These are phyloP conservation scores for Colletotrichum eremochloae DNA, from an alignment of 2,329 filamentous ascomycete genomes.

Conservation along the genomic window DNA sequence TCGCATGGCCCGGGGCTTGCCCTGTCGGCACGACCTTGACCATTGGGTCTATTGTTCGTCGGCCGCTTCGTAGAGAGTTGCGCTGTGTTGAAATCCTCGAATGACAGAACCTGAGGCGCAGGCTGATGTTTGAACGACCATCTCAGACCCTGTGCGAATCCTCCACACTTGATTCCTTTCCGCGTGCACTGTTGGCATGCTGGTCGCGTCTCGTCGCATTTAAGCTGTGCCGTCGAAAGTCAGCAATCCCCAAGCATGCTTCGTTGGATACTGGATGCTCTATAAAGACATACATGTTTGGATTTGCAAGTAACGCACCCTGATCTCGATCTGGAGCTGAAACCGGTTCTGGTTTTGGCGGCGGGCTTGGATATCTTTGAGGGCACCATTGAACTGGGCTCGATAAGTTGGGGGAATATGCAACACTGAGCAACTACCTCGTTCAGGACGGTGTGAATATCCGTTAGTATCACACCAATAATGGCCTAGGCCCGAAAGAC, in stretches of 20 bases:
- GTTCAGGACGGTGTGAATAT: neutral
- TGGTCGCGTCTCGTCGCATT: constrained; percentile 51
- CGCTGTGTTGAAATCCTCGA: constrained; percentile 6
- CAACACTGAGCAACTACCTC: neutral
- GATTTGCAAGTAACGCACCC: constrained; percentile 51
- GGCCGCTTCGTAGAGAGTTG: neutral
- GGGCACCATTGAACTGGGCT: constrained; percentile 27
- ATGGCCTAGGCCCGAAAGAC: no score
- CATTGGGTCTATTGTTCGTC: neutral
- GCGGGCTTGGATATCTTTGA: constrained; percentile 20
- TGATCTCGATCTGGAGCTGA: constrained; percentile 47
- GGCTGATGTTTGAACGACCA: constrained; percentile 59
- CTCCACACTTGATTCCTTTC: constrained; percentile 48
- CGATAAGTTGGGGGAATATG: neutral
- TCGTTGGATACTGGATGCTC: neutral
- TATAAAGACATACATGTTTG: constrained; percentile 45
- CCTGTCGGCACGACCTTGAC: neutral
- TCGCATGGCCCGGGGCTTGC: neutral
- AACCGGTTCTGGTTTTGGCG: constrained; percentile 33
- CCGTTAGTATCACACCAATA: no score
- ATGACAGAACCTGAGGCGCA: constrained; percentile 15
- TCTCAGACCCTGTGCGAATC: constrained; percentile 51
- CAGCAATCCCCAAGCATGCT: neutral
- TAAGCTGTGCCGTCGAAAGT: constrained; percentile 44
- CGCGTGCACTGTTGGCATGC: constrained; percentile 49